Evolutionary conservation across 768 basidiomycete species (phyloP).

Genomic region (Tremella fuciformis): DNA sequence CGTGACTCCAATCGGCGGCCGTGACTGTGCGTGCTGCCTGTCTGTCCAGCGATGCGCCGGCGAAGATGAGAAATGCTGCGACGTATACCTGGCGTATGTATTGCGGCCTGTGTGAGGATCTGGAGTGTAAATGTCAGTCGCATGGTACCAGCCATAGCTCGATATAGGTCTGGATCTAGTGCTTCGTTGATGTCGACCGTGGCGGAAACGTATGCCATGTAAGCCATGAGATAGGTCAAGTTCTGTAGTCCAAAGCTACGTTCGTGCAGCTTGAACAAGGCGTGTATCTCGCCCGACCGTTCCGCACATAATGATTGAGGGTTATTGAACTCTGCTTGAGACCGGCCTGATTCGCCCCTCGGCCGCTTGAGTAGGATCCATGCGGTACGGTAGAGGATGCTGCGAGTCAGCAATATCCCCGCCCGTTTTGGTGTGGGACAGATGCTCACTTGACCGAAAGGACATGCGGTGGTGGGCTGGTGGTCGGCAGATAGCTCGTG

Average conservation of each 20-base stretch:
- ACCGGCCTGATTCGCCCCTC: no score
- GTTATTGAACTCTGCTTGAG: not conserved
- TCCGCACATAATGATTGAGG: not conserved
- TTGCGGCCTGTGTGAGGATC: conserved; percentile 10
- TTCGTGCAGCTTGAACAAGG: conserved; percentile 11
- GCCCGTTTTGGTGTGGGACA: not conserved
- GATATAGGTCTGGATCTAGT: conserved; percentile 2
- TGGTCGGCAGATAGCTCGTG: no score
- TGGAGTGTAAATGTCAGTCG: conserved; percentile 10
- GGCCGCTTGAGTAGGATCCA: conserved; percentile 13
- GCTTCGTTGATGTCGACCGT: conserved; percentile 14
- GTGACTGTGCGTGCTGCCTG: no score
- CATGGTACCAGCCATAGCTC: not conserved
- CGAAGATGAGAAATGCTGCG: conserved; percentile 15
- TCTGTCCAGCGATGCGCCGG: not conserved
- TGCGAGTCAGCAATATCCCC: not conserved
- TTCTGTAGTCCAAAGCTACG: not conserved
- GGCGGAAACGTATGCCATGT: conserved; percentile 15
- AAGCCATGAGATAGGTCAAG: conserved; percentile 14
- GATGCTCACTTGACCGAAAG: conserved; percentile 13
- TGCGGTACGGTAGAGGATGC: conserved; percentile 6
- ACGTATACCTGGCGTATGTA: conserved; percentile 14
- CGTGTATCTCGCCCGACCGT: conserved; percentile 7
- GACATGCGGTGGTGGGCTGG: conserved; percentile 1
- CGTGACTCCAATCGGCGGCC: no score